Conservation (phyloP, 31 red algal species). For the Porphyra umbilicalis region DNA sequence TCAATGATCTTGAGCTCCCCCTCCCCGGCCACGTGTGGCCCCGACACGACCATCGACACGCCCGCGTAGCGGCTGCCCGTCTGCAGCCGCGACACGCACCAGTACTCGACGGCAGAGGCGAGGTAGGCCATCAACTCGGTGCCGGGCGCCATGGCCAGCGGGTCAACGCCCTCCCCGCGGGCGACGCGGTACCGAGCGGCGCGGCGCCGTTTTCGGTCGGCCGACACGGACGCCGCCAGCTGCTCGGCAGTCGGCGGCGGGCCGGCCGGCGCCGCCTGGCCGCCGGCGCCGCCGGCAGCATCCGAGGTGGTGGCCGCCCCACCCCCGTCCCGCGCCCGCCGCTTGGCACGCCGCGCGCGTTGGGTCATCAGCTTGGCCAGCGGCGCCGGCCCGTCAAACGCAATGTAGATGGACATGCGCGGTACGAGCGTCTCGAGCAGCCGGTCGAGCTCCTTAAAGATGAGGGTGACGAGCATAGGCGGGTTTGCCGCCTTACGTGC, state of each 20-base stretch:
- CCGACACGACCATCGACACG: slow-evolving; percentile 60
- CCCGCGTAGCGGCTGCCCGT: slow-evolving; percentile 43
- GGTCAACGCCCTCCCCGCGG: slow-evolving; percentile 18
- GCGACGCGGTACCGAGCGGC: not conserved
- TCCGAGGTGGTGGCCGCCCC: not conserved
- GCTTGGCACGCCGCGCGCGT: slow-evolving; percentile 24
- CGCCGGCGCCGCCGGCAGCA: not conserved
- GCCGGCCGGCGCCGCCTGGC: not conserved
- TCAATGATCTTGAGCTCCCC: slow-evolving; percentile 90
- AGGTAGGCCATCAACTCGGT: slow-evolving; percentile 51
- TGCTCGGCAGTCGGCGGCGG: not conserved
- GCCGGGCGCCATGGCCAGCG: slow-evolving; percentile 53
- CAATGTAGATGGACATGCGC: slow-evolving; percentile 57
- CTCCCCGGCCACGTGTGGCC: slow-evolving; percentile 82
- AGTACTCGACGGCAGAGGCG: slow-evolving; percentile 50
- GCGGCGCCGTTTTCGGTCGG: not conserved
- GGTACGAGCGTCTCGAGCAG: slow-evolving; percentile 39
- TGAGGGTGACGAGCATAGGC: slow-evolving; percentile 13
- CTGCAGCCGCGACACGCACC: slow-evolving; percentile 58
- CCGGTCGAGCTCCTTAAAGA: slow-evolving; percentile 56
- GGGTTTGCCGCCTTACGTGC: slow-evolving; percentile 23
- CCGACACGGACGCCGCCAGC: not conserved
- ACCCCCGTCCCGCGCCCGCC: not conserved
- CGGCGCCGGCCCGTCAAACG: slow-evolving; percentile 73
- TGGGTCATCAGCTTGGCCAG: slow-evolving; percentile 71